Base-by-base conservation (phyloP, 2,329 filamentous ascomycete species). In the Trichoderma breve region DNA sequence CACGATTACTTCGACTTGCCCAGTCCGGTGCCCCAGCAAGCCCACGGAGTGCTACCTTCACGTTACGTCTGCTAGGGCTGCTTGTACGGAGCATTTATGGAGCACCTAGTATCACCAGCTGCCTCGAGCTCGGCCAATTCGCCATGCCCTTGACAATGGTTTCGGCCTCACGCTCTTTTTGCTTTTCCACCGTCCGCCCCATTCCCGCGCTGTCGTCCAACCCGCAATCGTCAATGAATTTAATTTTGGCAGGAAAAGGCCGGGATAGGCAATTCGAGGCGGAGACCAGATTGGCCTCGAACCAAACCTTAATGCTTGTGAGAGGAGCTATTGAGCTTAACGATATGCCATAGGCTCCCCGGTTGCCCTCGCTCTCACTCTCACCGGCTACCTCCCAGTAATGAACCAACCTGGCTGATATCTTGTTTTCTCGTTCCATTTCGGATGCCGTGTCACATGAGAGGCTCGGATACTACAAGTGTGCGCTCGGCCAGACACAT, bases 171-270 rank as follows among this genome's bases (percentile, higher is more conserved):
- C 43, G 43, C 12, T 47, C 53, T 57, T 32, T 36, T 24, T 63
- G n/a, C 39, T 30, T 64, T 47, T 28, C 28, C 26, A 14, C 30
- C 15, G 24, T 15, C 9, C 39, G 15, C 36, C 18, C 36, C 36
- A 15, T 47, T 43, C 53, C 24, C 53, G 65, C 18, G 34, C 18
- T 39, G 55, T 60, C 30, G 12, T n/a, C 14, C 66, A 51, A 32
- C n/a, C 66, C 55, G 66, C 66, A 69, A 69, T 69, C 66, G 55
- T 69, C 66, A 26, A 67, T n/a, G 8, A 12, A 36, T 47, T 47
- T 18, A 43, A n/a, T 60, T 51, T 24, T 43, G 43, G 55, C n/a
- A 60, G 39, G 36, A 39, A 60, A 69, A 24, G 39, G 66, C 66
- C 66, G 66, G 66, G 66, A 60, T 69, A 34, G 55, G 66, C 55